These are phyloP conservation scores for Crithidia thermophila DNA, from an alignment of 208 protist genomes.

Conservation along the genomic window DNA sequence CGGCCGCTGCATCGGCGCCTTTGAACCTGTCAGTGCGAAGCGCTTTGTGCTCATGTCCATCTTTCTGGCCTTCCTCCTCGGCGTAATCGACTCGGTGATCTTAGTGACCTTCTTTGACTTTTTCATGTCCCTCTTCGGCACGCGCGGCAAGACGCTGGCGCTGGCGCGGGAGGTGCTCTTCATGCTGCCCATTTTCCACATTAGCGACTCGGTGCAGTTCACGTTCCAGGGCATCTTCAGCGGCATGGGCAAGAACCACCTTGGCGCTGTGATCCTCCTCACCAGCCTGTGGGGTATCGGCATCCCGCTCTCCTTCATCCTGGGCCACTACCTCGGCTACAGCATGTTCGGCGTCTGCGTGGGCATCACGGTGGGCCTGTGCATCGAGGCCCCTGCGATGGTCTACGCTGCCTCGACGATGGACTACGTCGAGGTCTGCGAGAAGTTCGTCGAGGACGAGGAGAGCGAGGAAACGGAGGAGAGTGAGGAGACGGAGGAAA, in stretches of 20 bases:
- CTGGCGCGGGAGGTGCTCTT: constrained; percentile 57
- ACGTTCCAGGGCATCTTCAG: constrained; percentile 89
- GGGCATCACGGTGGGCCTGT: constrained; percentile 78
- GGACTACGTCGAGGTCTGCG: constrained; percentile 68
- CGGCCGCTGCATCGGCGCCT: constrained; percentile 74
- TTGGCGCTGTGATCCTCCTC: constrained; percentile 76
- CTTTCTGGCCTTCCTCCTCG: constrained; percentile 35
- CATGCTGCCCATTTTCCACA: constrained; percentile 77
- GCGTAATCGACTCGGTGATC: constrained; percentile 52
- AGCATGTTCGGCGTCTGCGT: constrained; percentile 72
- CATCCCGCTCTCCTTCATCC: constrained; percentile 63
- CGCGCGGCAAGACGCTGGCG: constrained; percentile 46
- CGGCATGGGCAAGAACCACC: constrained; percentile 77
- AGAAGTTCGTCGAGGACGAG: constrained; percentile 63
- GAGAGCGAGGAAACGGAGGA: constrained; percentile 62
- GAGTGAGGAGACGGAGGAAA: constrained; percentile 49
- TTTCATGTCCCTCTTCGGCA: constrained; percentile 78
- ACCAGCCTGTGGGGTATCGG: constrained; percentile 77
- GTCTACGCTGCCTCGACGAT: constrained; percentile 56
- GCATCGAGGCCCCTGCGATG: constrained; percentile 82
- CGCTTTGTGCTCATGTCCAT: constrained; percentile 67
- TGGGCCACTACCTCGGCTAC: constrained; percentile 61
- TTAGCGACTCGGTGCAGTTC: constrained; percentile 80
- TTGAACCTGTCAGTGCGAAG: constrained; percentile 56
- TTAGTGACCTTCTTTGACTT: constrained; percentile 65